Evolutionary conservation across 441 rosid genomes (phyloP).

Genomic region (Adansonia gregorii): DNA sequence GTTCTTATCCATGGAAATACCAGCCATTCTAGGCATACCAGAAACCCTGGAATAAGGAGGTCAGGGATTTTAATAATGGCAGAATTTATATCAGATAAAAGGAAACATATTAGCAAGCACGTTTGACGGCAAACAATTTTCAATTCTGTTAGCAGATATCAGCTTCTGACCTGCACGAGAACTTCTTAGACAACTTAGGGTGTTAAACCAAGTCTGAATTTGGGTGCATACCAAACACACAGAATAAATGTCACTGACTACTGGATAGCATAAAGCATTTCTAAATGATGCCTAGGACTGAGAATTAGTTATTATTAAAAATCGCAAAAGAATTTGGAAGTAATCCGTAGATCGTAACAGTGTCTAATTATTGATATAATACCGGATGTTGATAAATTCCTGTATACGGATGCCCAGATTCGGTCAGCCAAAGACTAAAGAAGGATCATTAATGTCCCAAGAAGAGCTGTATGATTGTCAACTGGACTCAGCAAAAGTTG

Average conservation of each 20-base stretch:
- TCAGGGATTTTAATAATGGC: background rate
- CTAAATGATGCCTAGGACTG: background rate
- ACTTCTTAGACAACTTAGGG: background rate
- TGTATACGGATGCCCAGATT: background rate
- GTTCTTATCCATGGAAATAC: conserved; percentile 38
- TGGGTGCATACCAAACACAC: background rate
- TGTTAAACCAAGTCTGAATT: background rate
- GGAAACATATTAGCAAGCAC: background rate
- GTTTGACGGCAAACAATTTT: background rate
- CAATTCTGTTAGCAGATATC: background rate
- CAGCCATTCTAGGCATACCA: conserved; percentile 52
- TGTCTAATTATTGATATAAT: background rate
- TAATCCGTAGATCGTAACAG: background rate
- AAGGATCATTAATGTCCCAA: background rate
- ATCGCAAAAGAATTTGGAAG: background rate
- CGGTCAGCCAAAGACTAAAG: background rate
- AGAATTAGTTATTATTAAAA: background rate
- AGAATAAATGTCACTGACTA: background rate
- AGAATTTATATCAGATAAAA: background rate
- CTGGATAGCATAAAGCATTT: background rate
- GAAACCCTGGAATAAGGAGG: conserved; percentile 54
- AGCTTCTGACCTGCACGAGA: background rate
- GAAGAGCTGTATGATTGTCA: background rate
- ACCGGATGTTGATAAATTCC: background rate
- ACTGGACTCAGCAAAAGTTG: background rate